Evolutionary conservation across 441 rosid genomes (phyloP).

Genomic region (Erodium moschatum): DNA sequence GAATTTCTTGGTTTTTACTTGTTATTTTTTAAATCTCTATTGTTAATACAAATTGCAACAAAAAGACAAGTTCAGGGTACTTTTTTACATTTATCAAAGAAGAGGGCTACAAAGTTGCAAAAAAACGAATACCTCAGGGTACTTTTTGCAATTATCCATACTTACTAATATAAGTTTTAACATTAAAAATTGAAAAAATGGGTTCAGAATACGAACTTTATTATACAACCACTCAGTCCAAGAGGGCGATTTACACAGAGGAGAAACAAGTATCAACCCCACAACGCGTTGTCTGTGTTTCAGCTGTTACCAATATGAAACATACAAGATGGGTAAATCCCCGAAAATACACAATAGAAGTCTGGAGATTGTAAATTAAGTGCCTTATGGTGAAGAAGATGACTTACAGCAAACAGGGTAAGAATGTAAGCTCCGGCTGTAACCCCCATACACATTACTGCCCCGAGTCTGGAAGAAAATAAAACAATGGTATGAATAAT

Average conservation of each 20-base stretch:
- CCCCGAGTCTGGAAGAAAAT: conserved; percentile 52
- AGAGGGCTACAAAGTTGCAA: too few relatives aligned
- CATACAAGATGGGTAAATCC: background rate
- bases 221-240: conserved; percentile 95
- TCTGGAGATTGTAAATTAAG: background rate
- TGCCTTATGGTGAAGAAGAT: too few relatives aligned
- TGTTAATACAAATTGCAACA: too few relatives aligned
- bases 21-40: too few relatives aligned
- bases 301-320: conserved; percentile 37
- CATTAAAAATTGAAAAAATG: too few relatives aligned
- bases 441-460: conserved; percentile 96
- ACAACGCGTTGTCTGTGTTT: conserved; percentile 77
- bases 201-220: conserved; percentile 44
- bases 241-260: conserved; percentile 81
- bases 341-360: background rate
- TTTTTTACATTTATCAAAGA: too few relatives aligned
- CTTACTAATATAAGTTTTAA: too few relatives aligned
- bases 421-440: conserved; percentile 95
- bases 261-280: conserved; percentile 86
- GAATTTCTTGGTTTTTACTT: too few relatives aligned
- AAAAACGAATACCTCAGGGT: too few relatives aligned
- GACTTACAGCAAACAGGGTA: conserved; percentile 69
- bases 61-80: too few relatives aligned
- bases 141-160: too few relatives aligned
- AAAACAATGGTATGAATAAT: background rate